Evolutionary conservation across 805 yeast genomes (phyloP), one percentile per base, ranked within the genome.

Genomic region (Kuraishia ogatae): DNA sequence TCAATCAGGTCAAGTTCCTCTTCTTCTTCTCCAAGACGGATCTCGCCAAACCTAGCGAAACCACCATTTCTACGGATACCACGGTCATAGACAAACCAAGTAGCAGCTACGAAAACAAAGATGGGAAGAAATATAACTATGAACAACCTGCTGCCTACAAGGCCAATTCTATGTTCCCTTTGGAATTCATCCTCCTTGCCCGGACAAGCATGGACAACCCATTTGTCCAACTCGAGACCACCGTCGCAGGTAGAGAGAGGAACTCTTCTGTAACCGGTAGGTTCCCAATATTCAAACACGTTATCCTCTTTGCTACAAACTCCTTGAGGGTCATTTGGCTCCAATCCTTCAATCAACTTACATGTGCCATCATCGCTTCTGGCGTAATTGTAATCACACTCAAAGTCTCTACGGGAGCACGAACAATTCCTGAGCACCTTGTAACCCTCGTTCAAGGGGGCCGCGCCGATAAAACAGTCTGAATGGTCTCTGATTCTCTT

Each of bases 211-310:
- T 72, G 77, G 2, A 87, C 76, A 20, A 72, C 77, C 67, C 83
- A 80, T 46, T 79, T 75, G 64, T 89, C 97, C 53, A 89, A 78
- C 56, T 78, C 75, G 55, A 81, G 69, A 2, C 98, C 98, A 22
- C 90, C 96, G 50, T 73, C 77, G 73, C 99, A 94, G 0, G 97
- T 89, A 13, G 94, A 85, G 55, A 88, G 66, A 1, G 97, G 94
- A 26, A 92, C 79, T 62, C 82, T 83, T 66, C 99, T 82, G 69
- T 94, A 94, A 0, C 98, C 99, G 0, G 98, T 91, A 17, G 97
- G 90, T 60, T 85, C 85, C 76, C 84, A 89, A 67, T 82, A 92
- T 65, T 89, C 91, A 58, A 84, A 73, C 1, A 78, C 76, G 49
- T 76, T 77, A 2, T 81, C 74, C 55, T 77, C 74, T 55, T 73